Evolutionary conservation across 2,329 filamentous ascomycete species (phyloP).

Genomic region (Colletotrichum phormii): DNA sequence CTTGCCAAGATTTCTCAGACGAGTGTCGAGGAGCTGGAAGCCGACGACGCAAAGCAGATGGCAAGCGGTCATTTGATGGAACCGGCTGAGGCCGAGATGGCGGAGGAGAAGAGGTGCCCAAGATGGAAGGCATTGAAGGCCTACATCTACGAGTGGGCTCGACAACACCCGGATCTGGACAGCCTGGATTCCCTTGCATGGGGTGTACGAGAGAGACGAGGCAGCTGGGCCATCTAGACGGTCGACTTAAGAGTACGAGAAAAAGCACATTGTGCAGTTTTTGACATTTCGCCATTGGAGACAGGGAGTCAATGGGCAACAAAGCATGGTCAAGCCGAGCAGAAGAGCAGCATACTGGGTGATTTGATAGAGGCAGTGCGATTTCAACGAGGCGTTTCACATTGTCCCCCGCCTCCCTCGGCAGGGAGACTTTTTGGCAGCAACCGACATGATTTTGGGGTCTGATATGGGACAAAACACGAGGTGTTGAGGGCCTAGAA

Average conservation of each 20-base stretch:
- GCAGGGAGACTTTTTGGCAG: slow-evolving; percentile 4
- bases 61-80: slow-evolving; percentile 80
- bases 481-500: slow-evolving; percentile 18
- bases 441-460: slow-evolving; percentile 19
- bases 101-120: slow-evolving; percentile 66
- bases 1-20: slow-evolving; percentile 84
- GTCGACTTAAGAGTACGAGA: not conserved
- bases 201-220: slow-evolving; percentile 75
- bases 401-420: not conserved
- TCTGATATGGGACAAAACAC: slow-evolving; percentile 26
- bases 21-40: slow-evolving; percentile 73
- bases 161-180: slow-evolving; percentile 83
- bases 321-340: not conserved
- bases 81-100: slow-evolving; percentile 57
- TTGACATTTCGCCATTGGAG: not conserved
- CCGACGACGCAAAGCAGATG: slow-evolving; percentile 72
- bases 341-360: not conserved
- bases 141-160: slow-evolving; percentile 91
- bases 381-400: slow-evolving; percentile 26
- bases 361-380: slow-evolving; percentile 11
- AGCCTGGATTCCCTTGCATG: slow-evolving; percentile 70
- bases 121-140: slow-evolving; percentile 86
- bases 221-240: slow-evolving; percentile 75
- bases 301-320: not conserved
- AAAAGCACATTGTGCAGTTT: not conserved